Base-by-base conservation (phyloP, 805 yeast genomes). In the Monosporozyma servazzii region DNA sequence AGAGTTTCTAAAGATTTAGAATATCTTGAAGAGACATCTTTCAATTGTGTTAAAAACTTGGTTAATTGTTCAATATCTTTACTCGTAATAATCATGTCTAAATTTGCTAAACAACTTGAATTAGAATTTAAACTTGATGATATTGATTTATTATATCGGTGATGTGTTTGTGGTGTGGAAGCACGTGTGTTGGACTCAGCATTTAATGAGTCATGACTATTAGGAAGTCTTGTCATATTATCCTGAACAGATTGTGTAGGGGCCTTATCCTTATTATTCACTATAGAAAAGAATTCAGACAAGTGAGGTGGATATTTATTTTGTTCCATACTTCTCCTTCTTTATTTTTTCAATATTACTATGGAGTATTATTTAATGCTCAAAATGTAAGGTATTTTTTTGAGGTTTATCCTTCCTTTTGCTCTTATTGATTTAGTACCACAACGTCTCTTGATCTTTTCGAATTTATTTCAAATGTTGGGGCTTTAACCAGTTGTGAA, bases 21-120 rank as follows among this genome's bases (percentile, higher is more conserved):
- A 62, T 30, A 86, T 74, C 31, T 68, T 58, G 46, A 77, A 59
- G 65, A 82, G 75, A 50, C 68, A 60, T 23, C 64, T 67, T 10
- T 84, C 78, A 47, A 80, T 8, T 72, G 72, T n/a, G 69, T 64
- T 58, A 80, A 81, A 2, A 78, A 15, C 5, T 13, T 41, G 10
- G 23, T 41, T 23, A 41, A 41, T 41, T 20, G 29, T 20, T 41
- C 44, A 48, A 84, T 77, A 61, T 86, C 93, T 37, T 74, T 73
- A 41, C 79, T 72, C 1, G 88, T 80, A 10, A 84, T 72, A 17
- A 84, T 66, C 17, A 78, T 76, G n/a, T 81, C 80, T 55, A 82
- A 67, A 55, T 82, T 88, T 52, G 79, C 63, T 4, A 78, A 76
- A 25, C 46, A 48, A 44, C 39, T 7, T 1, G 84, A 74, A 29